Conservation (phyloP, 2,329 filamentous ascomycete species). For the Ceratocystis papillata region DNA sequence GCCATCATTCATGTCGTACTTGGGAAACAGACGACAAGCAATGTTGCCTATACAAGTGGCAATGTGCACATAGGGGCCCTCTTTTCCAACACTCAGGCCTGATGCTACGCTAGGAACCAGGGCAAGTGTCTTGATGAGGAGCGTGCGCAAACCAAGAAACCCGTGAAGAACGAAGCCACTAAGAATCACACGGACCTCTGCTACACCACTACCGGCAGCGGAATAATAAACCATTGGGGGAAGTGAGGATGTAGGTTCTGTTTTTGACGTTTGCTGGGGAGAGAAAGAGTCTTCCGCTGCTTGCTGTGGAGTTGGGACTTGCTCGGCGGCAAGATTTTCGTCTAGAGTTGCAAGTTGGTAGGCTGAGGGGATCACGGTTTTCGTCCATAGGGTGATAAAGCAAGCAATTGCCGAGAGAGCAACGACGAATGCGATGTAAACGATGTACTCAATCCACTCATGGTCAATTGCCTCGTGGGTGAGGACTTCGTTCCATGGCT, state of each 20-base stretch:
- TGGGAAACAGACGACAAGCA: constrained; percentile 80
- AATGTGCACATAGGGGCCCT: constrained; percentile 94
- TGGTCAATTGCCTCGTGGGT: constrained; percentile 37
- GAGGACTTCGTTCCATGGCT: constrained; percentile 44
- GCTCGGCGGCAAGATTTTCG: constrained; percentile 73
- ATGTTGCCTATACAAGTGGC: constrained; percentile 94
- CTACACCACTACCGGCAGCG: constrained; percentile 88
- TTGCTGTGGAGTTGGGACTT: constrained; percentile 34
- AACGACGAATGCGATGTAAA: constrained; percentile 65
- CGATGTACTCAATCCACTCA: constrained; percentile 61
- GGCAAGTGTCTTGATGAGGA: constrained; percentile 73
- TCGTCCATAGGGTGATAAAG: constrained; percentile 74
- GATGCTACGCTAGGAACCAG: constrained; percentile 84
- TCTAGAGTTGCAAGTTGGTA: constrained; percentile 80
- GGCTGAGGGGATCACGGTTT: constrained; percentile 82
- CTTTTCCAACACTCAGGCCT: constrained; percentile 86
- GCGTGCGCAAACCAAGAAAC: constrained; percentile 78
- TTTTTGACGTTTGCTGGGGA: constrained; percentile 28
- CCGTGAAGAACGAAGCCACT: constrained; percentile 95
- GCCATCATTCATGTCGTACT: constrained; percentile 88
- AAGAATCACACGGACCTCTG: constrained; percentile 94
- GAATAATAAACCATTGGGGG: constrained; percentile 89
- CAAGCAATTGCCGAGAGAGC: constrained; percentile 61
- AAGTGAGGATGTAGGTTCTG: constrained; percentile 34
- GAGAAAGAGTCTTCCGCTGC: constrained; percentile 31